Evolutionary conservation across 148 eudicot genomes (phyloP), one percentile per base, ranked within the genome.

Genomic region (Persicaria tinctoria): DNA sequence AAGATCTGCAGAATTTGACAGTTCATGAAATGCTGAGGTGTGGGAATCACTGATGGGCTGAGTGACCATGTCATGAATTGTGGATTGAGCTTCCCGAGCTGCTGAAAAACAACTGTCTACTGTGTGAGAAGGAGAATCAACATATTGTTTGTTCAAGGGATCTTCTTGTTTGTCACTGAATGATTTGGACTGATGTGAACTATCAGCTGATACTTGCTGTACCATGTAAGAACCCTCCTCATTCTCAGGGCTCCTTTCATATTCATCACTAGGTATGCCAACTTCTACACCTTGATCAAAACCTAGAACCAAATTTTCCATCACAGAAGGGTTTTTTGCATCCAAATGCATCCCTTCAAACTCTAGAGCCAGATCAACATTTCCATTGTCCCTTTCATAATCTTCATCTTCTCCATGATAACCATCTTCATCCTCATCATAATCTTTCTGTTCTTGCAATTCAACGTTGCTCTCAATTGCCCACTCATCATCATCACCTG

Each of bases 241-340:
- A 73, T 68, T 82, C 75, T 77, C 79, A n/a, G 82, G 64, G 64
- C 81, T 81, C 76, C 79, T 82, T 72, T 89, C 97, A 80, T 80
- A 82, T 77, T 95, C 93, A 74, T 89, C 97, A 82, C 75, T 85
- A 55, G 96, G 89, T 75, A 95, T 76, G 74, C 77, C 85, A 78
- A 95, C 94, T 83, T 95, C 94, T 79, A 89, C 94, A 57, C 99
- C 99, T 77, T 95, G 94, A 48, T 95, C 92, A 79, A 95, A 95
- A 70, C 99, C 99, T 75, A 95, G 81, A 69, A 95, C 96, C 83
- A 89, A 76, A 73, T 92, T 90, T 48, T 92, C 98, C 78, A 62
- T 78, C 70, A 54, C 75, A 51, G 86, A 74, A 51, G 92, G 79
- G 41, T 18, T 84, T 73, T 87, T 82, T 38, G 75, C 92, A 73